Conservation (phyloP, 2,329 filamentous ascomycete genomes). For the Plenodomus tracheiphilus region DNA sequence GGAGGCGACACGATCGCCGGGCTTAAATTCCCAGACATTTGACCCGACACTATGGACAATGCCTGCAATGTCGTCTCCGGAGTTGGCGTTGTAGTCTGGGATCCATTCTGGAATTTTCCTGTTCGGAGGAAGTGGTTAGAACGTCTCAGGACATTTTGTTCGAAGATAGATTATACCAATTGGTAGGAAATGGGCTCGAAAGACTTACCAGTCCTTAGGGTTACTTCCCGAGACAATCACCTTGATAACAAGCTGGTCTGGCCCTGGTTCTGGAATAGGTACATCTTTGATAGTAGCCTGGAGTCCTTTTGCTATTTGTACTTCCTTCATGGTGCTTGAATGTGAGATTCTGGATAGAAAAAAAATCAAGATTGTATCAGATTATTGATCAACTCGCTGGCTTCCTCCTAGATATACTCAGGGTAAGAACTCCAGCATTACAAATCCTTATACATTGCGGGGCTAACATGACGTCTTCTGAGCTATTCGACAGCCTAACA, state of each 20-base stretch:
- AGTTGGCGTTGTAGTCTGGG: slow-evolving; percentile 42
- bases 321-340: slow-evolving; percentile 50
- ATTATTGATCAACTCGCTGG: no score
- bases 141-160: not conserved
- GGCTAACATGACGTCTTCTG: slow-evolving; percentile 3
- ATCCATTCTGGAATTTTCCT: slow-evolving; percentile 32
- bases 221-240: slow-evolving; percentile 47
- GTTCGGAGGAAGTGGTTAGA: not conserved
- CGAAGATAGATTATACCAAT: not conserved
- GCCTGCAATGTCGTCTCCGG: slow-evolving; percentile 61
- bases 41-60: slow-evolving; percentile 59
- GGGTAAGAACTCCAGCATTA: no score
- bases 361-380: no score
- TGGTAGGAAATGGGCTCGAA: slow-evolving; percentile 2
- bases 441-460: not conserved
- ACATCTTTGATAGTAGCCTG: slow-evolving; percentile 45
- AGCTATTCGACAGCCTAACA: not conserved
- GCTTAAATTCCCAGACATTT: slow-evolving; percentile 61
- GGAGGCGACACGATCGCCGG: slow-evolving; percentile 60
- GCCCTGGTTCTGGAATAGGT: slow-evolving; percentile 35
- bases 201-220: slow-evolving; percentile 54
- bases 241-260: slow-evolving; percentile 44
- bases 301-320: slow-evolving; percentile 36
- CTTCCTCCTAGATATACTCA: not conserved
- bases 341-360: no score